A percentile compares a stretch with the other conserved stretches of the same genome.
Evolutionary conservation across 345 rosid genomes (phyloP).

Genomic region (Salix arbutifolia): DNA sequence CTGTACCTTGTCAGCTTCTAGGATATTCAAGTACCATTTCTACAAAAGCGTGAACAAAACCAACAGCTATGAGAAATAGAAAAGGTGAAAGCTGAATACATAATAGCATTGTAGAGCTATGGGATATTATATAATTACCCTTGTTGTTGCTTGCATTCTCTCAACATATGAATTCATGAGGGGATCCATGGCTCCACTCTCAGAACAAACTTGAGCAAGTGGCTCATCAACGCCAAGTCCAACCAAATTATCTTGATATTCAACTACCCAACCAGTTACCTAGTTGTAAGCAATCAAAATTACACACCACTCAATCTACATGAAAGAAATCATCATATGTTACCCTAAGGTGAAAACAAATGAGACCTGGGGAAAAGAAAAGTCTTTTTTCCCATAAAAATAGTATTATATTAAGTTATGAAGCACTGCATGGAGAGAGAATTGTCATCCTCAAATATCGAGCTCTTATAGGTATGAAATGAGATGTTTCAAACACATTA

Average conservation of each 20-base stretch:
- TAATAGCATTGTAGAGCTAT: not conserved
- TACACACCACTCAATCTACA: slow-evolving; percentile 12
- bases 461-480: slow-evolving; percentile 1
- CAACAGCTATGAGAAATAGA: not conserved
- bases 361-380: slow-evolving; percentile 1
- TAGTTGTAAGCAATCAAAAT: slow-evolving; percentile 33
- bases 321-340: not conserved
- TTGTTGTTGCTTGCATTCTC: slow-evolving; percentile 98
- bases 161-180: slow-evolving; percentile 96
- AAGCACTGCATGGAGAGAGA: not conserved
- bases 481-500: slow-evolving; percentile 4
- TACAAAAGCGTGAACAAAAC: slow-evolving; percentile 28
- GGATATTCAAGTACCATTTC: slow-evolving; percentile 98
- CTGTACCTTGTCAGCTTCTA: slow-evolving; percentile 94
- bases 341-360: slow-evolving; percentile 2
- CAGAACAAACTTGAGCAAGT: slow-evolving; percentile 99
- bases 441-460: not conserved
- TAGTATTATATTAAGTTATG: not conserved
- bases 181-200: slow-evolving; percentile 99
- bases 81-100: not conserved
- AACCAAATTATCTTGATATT: slow-evolving; percentile 91
- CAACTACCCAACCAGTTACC: slow-evolving; percentile 99
- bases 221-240: slow-evolving; percentile 99
- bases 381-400: not conserved
- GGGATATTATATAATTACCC: slow-evolving; percentile 39